phyloP scores from a whole-genome alignment of 2,329 filamentous ascomycete species.

The Aphanocladium album region DNA sequence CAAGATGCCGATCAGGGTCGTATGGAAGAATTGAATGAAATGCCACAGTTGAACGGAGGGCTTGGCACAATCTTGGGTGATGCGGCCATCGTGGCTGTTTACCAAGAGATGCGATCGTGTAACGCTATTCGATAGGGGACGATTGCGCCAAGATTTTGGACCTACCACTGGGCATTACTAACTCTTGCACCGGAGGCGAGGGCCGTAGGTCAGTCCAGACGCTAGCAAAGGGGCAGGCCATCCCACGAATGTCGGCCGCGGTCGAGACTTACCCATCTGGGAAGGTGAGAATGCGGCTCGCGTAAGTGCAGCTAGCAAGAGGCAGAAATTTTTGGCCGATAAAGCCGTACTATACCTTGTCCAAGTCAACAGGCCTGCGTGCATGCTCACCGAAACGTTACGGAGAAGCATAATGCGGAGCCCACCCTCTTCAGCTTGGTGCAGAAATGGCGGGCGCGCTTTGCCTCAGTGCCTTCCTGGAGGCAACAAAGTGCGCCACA shows the following conservation, averaged over 20 bases:
- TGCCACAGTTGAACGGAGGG: neutral
- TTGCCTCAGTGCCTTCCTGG: neutral
- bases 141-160: neutral
- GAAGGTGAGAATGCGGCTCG: neutral
- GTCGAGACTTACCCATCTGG: conserved; percentile 1
- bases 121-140: neutral
- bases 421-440: neutral
- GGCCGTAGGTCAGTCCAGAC: neutral
- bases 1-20: neutral
- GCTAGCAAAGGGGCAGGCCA: neutral
- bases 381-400: neutral
- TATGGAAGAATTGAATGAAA: too few species aligned
- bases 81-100: neutral
- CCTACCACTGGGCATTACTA: neutral
- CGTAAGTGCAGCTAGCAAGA: neutral
- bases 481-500: neutral
- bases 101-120: conserved; percentile 3
- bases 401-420: too few species aligned
- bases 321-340: neutral
- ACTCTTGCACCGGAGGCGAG: neutral
- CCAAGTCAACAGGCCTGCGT: neutral
- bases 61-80: neutral
- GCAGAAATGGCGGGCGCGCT: neutral
- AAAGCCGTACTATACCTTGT: neutral
- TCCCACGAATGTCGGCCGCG: too few species aligned